phyloP scores from a whole-genome alignment of 805 yeast species.

The Kregervanrija pseudodelftensis region DNA sequence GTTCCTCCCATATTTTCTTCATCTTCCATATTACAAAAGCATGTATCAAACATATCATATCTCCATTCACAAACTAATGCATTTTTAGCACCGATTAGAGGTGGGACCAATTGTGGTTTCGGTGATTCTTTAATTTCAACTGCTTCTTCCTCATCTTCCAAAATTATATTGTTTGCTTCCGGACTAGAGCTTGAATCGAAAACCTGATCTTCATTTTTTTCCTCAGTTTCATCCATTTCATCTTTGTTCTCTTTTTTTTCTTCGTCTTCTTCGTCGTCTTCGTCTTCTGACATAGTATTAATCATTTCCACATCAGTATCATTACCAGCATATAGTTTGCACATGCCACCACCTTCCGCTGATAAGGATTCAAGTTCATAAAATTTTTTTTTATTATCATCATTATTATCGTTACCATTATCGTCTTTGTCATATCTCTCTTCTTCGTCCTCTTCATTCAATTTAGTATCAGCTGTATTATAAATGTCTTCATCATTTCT shows the following conservation, averaged over 20 bases:
- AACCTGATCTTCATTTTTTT: neutral
- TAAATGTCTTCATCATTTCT: slow-evolving; percentile 14
- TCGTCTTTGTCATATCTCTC: slow-evolving; percentile 1
- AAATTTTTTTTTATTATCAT: neutral
- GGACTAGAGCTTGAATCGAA: too few species aligned
- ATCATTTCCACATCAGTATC: neutral
- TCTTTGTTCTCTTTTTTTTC: neutral
- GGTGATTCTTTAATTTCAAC: neutral
- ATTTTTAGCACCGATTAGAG: slow-evolving; percentile 26
- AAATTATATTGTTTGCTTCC: neutral
- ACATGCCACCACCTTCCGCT: neutral
- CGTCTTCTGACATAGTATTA: neutral
- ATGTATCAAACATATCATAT: slow-evolving; percentile 36
- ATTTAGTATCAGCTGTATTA: slow-evolving; percentile 8
- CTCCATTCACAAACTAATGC: slow-evolving; percentile 67
- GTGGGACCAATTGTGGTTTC: slow-evolving; percentile 1
- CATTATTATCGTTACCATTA: neutral
- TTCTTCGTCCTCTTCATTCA: neutral
- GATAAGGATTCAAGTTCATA: neutral
- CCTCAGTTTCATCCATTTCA: neutral
- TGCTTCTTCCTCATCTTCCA: slow-evolving; percentile 8
- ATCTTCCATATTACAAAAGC: slow-evolving; percentile 43
- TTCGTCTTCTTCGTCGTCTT: neutral
- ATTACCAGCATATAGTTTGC: neutral
- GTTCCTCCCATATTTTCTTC: slow-evolving; percentile 39